Evolutionary conservation across 441 rosid species (phyloP).

Genomic region (Oxalis stricta): DNA sequence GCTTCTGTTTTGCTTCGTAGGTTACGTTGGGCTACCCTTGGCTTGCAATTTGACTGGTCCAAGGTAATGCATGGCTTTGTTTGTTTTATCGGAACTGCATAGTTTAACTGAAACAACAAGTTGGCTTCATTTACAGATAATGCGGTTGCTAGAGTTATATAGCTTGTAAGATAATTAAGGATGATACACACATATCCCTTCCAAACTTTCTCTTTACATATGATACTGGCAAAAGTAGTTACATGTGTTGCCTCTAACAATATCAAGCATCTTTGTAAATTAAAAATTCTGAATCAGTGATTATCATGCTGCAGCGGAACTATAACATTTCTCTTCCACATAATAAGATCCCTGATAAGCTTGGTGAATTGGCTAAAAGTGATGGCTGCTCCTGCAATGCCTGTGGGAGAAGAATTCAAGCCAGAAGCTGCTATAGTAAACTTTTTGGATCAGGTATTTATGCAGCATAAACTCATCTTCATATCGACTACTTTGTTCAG

Average conservation of each 20-base stretch:
- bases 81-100: not conserved
- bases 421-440: constrained; percentile 91
- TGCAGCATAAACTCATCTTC: not conserved
- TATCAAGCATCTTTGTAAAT: not conserved
- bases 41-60: constrained; percentile 91
- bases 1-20: constrained; percentile 48
- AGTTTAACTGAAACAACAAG: no score
- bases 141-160: no score
- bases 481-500: not conserved
- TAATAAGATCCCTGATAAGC: constrained; percentile 63
- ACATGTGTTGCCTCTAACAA: not conserved
- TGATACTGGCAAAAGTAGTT: not conserved
- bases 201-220: constrained; percentile 1
- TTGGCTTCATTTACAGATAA: no score
- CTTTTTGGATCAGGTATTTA: constrained; percentile 59
- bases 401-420: constrained; percentile 54
- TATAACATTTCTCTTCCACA: constrained; percentile 69
- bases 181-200: not conserved
- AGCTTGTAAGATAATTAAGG: no score
- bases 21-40: constrained; percentile 89
- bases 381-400: constrained; percentile 71
- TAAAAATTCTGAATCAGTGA: not conserved
- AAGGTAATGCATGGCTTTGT: constrained; percentile 26
- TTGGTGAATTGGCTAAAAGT: constrained; percentile 56
- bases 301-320: constrained; percentile 41